Conservation (phyloP, 106 monocot species). For the Posidonia australis region DNA sequence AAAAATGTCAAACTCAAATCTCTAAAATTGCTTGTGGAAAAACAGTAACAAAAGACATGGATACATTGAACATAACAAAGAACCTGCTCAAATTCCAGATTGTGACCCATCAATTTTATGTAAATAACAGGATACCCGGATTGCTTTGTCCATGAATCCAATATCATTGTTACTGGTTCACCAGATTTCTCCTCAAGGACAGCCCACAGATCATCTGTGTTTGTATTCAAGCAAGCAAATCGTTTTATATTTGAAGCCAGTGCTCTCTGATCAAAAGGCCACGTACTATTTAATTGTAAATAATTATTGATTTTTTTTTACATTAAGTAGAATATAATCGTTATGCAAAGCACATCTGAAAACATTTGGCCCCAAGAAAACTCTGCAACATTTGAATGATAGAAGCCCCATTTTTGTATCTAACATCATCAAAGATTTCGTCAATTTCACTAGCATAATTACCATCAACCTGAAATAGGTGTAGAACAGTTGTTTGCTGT, state of each 20-base stretch:
- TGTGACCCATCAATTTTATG: slow-evolving; percentile 32
- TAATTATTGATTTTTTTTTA: not conserved
- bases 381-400: slow-evolving; percentile 82
- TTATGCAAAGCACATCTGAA: slow-evolving; percentile 46
- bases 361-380: slow-evolving; percentile 74
- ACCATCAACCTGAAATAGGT: slow-evolving; percentile 66
- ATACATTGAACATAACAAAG: no score
- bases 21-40: not conserved
- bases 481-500: not conserved
- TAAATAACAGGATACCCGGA: slow-evolving; percentile 82
- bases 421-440: slow-evolving; percentile 94
- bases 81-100: slow-evolving; percentile 76
- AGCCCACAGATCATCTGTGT: slow-evolving; percentile 87
- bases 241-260: slow-evolving; percentile 82
- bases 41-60: not conserved
- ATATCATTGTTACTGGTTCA: slow-evolving; percentile 65
- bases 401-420: slow-evolving; percentile 85
- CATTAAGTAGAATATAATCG: not conserved
- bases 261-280: slow-evolving; percentile 43
- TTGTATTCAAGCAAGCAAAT: slow-evolving; percentile 86
- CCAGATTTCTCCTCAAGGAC: slow-evolving; percentile 90
- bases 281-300: not conserved
- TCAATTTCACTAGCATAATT: slow-evolving; percentile 86
- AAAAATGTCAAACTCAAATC: not conserved
- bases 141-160: slow-evolving; percentile 96